Evolutionary conservation across 2,329 filamentous ascomycete genomes (phyloP), one percentile per base, ranked within the genome.

Genomic region (Pezicula carpinea): DNA sequence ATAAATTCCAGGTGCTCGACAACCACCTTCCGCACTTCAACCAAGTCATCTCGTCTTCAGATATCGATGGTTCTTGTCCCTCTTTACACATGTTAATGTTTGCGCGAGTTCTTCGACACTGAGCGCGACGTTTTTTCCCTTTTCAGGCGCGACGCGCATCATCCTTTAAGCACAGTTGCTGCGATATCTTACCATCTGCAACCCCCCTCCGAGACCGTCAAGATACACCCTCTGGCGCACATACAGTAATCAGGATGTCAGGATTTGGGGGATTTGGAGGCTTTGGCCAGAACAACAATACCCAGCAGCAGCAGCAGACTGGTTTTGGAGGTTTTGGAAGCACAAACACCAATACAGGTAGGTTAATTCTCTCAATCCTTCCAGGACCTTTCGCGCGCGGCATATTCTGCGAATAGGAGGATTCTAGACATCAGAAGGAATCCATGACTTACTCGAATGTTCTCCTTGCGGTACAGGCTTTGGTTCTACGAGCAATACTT

Each of bases 271-370:
- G 75, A 59, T 72, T 74, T 62, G 69, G 71, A 59, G 76, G 79
- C 71, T 84, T 85, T 67, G 79, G 79, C 68, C 73, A 75, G 60
- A 75, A 74, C 53, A 80, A 76, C 62, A 72, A 70, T 47, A 68
- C 67, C 42, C 60, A 60, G 43, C 53, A 44, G 32, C 66, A 69
- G 58, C 65, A 70, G 66, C 72, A 61, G 55, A 66, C 59, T 57
- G 71, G 69, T 18, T 86, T 86, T 65, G 77, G 78, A 56, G 80
- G 79, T 38, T 83, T 66, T 59, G 69, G 66, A 45, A 59, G 47
- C 45, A 53, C 56, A 39, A 61, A 58, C 41, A 59, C 59, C 19
- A 63, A 57, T 54, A 60, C 60, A 61, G 68, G 63, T 66, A 64
- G 50, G 63, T 62, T 46, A 48, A 48, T 46, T 49, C 45, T 39